A percentile compares a stretch with the other conserved stretches of the same genome.
These are phyloP conservation scores for Neodidymelliopsis sp. DNA, from an alignment of 2,329 filamentous ascomycete species.

Conservation along the genomic window DNA sequence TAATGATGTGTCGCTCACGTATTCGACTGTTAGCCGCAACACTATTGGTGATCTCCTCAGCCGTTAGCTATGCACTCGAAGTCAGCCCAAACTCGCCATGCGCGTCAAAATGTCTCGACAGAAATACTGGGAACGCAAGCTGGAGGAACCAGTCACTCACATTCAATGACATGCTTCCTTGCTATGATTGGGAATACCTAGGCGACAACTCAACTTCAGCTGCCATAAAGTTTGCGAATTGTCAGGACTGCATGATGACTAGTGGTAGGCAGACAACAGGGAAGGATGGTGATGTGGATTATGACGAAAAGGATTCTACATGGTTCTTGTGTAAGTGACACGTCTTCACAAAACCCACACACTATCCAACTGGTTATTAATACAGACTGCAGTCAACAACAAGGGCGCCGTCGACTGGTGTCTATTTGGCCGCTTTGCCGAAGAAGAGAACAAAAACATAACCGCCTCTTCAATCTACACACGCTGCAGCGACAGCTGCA, in stretches of 20 bases:
- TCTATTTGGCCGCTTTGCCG: slow-evolving; percentile 26
- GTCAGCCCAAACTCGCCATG: slow-evolving; percentile 30
- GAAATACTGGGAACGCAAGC: slow-evolving; percentile 18
- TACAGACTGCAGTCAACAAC: slow-evolving; percentile 25
- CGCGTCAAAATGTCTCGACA: slow-evolving; percentile 26
- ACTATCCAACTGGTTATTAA: neutral
- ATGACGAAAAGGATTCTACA: slow-evolving; percentile 22
- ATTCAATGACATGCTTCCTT: slow-evolving; percentile 22
- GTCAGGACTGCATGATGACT: slow-evolving; percentile 25
- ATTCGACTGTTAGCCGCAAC: neutral
- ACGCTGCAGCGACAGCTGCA: slow-evolving; percentile 25
- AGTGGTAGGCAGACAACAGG: slow-evolving; percentile 12
- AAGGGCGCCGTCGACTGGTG: slow-evolving; percentile 30
- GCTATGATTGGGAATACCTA: slow-evolving; percentile 24
- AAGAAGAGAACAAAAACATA: slow-evolving; percentile 25
- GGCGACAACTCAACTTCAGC: slow-evolving; percentile 23
- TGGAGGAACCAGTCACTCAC: slow-evolving; percentile 19
- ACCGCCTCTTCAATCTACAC: slow-evolving; percentile 19
- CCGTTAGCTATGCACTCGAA: slow-evolving; percentile 22
- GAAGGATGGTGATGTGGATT: slow-evolving; percentile 12
- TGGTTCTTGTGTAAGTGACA: slow-evolving; percentile 31
- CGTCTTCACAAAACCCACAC: neutral
- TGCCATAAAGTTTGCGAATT: slow-evolving; percentile 28
- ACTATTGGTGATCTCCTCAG: neutral
- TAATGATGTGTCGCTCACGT: slow-evolving; percentile 2